A percentile compares a stretch with the other conserved stretches of the same genome.
phyloP scores from a whole-genome alignment of 2,329 filamentous ascomycete genomes.

The Fusarium chaquense region DNA sequence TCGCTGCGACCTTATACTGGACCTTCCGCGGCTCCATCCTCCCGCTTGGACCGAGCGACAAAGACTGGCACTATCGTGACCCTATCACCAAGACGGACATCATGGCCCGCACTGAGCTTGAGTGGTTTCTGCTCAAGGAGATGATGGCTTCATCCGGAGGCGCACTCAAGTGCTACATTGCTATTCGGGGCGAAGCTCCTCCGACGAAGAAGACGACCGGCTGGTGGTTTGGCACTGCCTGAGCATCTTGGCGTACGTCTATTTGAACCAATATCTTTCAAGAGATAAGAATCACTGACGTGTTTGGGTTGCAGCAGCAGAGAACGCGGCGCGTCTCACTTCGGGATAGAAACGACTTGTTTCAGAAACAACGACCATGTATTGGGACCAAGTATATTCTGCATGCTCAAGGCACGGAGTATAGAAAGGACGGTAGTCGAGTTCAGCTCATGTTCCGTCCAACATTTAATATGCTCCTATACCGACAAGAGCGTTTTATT shows the following conservation, averaged over 20 bases:
- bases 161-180: constrained; percentile 45
- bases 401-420: constrained; percentile 1
- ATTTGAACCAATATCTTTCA: neutral
- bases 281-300: neutral
- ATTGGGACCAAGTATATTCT: constrained; percentile 4
- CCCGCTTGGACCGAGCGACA: constrained; percentile 39
- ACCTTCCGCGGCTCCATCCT: constrained; percentile 44
- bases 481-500: neutral
- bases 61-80: constrained; percentile 46
- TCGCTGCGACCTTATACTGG: constrained; percentile 41
- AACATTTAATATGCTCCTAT: neutral
- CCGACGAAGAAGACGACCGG: constrained; percentile 21
- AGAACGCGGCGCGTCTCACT: neutral
- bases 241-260: constrained; percentile 3
- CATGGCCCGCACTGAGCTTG: constrained; percentile 41
- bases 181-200: constrained; percentile 38
- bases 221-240: constrained; percentile 38
- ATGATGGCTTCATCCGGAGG: constrained; percentile 45
- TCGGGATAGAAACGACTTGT: neutral
- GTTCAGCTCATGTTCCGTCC: neutral
- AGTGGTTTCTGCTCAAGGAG: constrained; percentile 48
- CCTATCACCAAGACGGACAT: constrained; percentile 46
- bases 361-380: constrained; percentile 1
- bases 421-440: neutral
- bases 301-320: neutral